Conservation (phyloP, 1,139 yeast genomes). For the Nakaseomyces nivariensis region DNA sequence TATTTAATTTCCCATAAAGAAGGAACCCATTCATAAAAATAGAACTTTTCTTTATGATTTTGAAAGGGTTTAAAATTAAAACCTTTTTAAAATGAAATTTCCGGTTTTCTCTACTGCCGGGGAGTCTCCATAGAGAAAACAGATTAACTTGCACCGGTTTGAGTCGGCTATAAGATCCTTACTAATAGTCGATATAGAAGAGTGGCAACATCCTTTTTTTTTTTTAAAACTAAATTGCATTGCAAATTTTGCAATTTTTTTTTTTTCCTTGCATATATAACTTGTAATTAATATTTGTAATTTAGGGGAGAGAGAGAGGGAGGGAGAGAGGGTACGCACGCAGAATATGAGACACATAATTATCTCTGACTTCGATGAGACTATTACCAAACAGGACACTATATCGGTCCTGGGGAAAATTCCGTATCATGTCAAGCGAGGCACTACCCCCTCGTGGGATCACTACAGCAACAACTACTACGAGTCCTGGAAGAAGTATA, state of each 20-base stretch:
- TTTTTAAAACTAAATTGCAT: too few species aligned
- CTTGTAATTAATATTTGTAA: background rate
- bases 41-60: too few species aligned
- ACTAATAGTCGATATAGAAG: constrained; percentile 25
- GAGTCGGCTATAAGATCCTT: constrained; percentile 17
- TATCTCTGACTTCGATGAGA: constrained; percentile 28
- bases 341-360: constrained; percentile 12
- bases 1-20: too few species aligned
- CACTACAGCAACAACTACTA: constrained; percentile 20
- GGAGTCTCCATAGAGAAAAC: background rate
- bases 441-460: constrained; percentile 19
- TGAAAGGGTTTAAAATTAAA: too few species aligned
- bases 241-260: too few species aligned
- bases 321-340: background rate
- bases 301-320: too few species aligned
- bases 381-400: constrained; percentile 25
- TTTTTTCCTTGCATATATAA: background rate
- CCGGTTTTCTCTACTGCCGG: too few species aligned
- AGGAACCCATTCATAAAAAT: too few species aligned
- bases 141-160: constrained; percentile 15
- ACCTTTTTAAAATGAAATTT: too few species aligned
- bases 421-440: constrained; percentile 15
- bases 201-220: constrained; percentile 15
- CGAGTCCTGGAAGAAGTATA: constrained; percentile 9
- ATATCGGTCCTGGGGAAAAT: constrained; percentile 17